Evolutionary conservation across 2,329 filamentous ascomycete genomes (phyloP).

Genomic region (Chaetomium globosum): DNA sequence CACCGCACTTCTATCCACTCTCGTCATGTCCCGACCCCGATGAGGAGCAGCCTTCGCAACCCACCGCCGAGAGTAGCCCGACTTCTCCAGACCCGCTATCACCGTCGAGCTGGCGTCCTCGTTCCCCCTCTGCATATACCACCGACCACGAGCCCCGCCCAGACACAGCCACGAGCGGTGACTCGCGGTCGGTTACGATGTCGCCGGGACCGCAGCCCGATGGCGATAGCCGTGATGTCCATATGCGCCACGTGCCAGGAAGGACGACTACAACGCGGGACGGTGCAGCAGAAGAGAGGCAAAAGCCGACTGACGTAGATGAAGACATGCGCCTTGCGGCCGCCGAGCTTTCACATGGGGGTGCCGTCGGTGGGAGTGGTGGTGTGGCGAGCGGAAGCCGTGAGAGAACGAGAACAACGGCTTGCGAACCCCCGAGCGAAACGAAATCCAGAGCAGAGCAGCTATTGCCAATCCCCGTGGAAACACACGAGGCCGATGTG

Average conservation of each 20-base stretch:
- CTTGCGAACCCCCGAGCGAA: constrained; percentile 12
- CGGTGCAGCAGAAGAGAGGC: constrained; percentile 32
- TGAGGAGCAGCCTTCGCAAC: constrained; percentile 17
- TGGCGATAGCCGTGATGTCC: constrained; percentile 20
- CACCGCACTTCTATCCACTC: constrained; percentile 41
- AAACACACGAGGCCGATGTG: constrained; percentile 45
- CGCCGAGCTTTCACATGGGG: constrained; percentile 13
- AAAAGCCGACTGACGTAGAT: constrained; percentile 39
- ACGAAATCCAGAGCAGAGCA: constrained; percentile 21
- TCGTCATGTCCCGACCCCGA: constrained; percentile 38
- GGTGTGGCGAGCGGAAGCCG: background rate
- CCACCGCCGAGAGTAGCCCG: constrained; percentile 39
- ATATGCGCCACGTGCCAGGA: constrained; percentile 29
- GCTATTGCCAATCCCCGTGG: constrained; percentile 31
- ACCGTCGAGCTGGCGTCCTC: constrained; percentile 34
- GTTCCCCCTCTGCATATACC: constrained; percentile 28
- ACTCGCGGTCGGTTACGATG: constrained; percentile 48
- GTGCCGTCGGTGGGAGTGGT: constrained; percentile 11
- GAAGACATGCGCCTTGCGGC: constrained; percentile 29
- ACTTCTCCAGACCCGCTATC: constrained; percentile 31
- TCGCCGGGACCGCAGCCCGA: constrained; percentile 48
- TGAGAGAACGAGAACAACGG: constrained; percentile 11
- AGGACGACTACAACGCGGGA: constrained; percentile 26
- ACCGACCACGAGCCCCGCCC: constrained; percentile 13
- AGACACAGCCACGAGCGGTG: constrained; percentile 25